Base-by-base conservation (phyloP, 352 stramenopile genomes). In the Paralagenidium karlingii region DNA sequence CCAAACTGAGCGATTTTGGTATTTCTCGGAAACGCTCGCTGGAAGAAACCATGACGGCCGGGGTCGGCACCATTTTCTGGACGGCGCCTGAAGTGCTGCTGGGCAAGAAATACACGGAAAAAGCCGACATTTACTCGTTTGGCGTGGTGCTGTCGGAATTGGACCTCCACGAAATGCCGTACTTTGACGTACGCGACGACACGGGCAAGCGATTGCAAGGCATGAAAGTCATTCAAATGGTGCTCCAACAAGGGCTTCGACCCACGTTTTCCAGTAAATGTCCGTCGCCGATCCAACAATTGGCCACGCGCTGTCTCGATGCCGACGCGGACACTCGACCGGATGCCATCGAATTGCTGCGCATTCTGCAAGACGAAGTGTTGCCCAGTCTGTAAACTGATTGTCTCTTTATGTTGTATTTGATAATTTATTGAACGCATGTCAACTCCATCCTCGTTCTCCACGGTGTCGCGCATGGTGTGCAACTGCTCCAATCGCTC, bases 181-280 rank as follows among this genome's bases (percentile, higher is more conserved):
- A 85, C 55, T 79, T 70, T 38, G 73, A 91, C 66, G 65, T 82
- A 45, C 62, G 63, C 15, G 74, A 86, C 53, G 65, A 68, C 12
- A 51, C 63, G 3, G 70, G 69, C 34, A 80, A 81, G 47, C 78
- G 84, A 43, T 49, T 88, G 31, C 71, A 86, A 45, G 66, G 66
- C 12, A 88, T 87, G 69, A 84, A 86, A 53, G 80, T 91, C 37
- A 68, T 87, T 39, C 67, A 88, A 46, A 75, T 83, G 56, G 77
- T 91, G 40, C 82, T 84, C 43, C 53, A 65, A 47, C 55, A 79
- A 25, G 63, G 68, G 22, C 32, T 87, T 34, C 67, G 70, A n/a
- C 74, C 74, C 24, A 68, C 73, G 33, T 81, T 91, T 33, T 62
- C 58, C 13, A 21, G 45, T 0, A 53, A 58, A 6, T 81, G 68